Percentiles rank a stretch among this genome's conserved stretches.
These are phyloP conservation scores for Sphenostylis stenocarpa DNA, from an alignment of 306 rosid genomes.

Conservation along the genomic window DNA sequence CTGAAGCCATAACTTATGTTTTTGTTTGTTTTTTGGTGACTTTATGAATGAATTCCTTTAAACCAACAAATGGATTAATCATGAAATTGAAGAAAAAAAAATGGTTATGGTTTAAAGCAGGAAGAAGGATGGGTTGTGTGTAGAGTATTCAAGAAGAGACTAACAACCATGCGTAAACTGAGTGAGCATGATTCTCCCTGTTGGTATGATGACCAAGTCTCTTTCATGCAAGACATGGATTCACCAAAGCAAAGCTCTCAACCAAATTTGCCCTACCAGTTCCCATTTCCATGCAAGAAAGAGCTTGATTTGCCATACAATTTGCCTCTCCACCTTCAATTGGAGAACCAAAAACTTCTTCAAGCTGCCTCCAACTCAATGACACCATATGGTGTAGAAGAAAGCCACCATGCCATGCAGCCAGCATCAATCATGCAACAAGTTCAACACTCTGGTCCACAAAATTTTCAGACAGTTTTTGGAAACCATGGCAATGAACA, in stretches of 20 bases:
- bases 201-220: constrained; percentile 89
- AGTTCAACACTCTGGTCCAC: constrained; percentile 6
- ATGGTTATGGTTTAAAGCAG: constrained; percentile 39
- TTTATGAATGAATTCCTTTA: neutral
- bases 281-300: constrained; percentile 62
- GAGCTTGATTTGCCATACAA: constrained; percentile 52
- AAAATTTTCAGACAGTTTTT: constrained; percentile 8
- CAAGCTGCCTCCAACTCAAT: constrained; percentile 5
- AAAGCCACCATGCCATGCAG: constrained; percentile 5
- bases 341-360: constrained; percentile 52
- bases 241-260: constrained; percentile 66
- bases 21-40: neutral
- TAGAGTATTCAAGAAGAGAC: constrained; percentile 92
- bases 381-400: neutral
- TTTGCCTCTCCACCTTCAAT: constrained; percentile 41
- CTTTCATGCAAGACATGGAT: constrained; percentile 76
- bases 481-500: constrained; percentile 38
- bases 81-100: neutral
- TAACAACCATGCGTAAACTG: constrained; percentile 68
- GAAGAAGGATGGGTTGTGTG: constrained; percentile 99
- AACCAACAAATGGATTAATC: neutral
- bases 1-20: neutral
- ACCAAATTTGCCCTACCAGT: constrained; percentile 37
- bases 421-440: constrained; percentile 43
- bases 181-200: constrained; percentile 68